Evolutionary conservation across 78 protist species (phyloP), one percentile per base, ranked within the genome.

Genomic region (Cyanophora paradoxa): DNA sequence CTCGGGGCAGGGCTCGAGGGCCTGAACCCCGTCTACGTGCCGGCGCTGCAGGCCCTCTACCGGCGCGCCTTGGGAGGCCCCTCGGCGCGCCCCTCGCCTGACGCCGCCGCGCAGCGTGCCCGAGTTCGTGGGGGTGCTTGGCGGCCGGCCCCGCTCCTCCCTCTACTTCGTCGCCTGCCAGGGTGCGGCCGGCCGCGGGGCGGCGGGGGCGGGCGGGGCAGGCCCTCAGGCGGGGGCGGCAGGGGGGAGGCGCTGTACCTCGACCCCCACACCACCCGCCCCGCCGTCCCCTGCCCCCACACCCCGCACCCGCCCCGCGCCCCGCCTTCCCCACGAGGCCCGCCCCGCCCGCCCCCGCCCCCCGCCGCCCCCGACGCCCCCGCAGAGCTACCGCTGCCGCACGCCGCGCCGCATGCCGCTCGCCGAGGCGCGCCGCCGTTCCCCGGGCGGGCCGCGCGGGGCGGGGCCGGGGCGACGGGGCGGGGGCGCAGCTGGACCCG

Each of bases 241-340:
- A n/a, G n/a, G n/a, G n/a, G n/a, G n/a, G n/a, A n/a, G 24, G 28
- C 24, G 26, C 42, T 68, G 14, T 68, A 62, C 28, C 42, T 44
- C 59, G 74, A 68, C 28, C 74, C 74, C 31, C 74, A 68, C 74
- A 26, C 26, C 33, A 30, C 6, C 8, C 74, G 54, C 65, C 74
- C 74, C 14, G 74, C 61, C 22, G 50, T 68, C 30, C 13, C 34
- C 10, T 13, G 26, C 41, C 41, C 8, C 40, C 10, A 10, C 57
- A 22, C n/a, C n/a, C n/a, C n/a, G n/a, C n/a, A n/a, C n/a, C n/a
- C n/a, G n/a, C n/a, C n/a, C n/a, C n/a, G n/a, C n/a, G n/a, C n/a
- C n/a, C n/a, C n/a, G n/a, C n/a, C n/a, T n/a, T n/a, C n/a, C n/a
- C n/a, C n/a, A 8, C 31, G 24, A 0, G 31, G 31, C 28, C 1